These are phyloP conservation scores for Echites panduratus DNA, from an alignment of 257 asterid species.

Conservation along the genomic window DNA sequence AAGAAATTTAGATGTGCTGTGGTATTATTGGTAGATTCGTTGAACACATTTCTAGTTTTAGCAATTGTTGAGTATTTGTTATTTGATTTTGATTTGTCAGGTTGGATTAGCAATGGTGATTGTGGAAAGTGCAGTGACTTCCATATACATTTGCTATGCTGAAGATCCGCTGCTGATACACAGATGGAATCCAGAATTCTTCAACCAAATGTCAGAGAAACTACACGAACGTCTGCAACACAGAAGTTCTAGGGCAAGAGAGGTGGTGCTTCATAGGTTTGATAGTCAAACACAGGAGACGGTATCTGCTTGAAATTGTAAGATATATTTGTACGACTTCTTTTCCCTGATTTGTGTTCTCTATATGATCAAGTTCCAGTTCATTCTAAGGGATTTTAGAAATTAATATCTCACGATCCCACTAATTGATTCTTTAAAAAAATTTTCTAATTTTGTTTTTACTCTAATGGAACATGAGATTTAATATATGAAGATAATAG, in stretches of 20 bases:
- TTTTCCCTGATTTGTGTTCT: background rate
- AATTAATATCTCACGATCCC: background rate
- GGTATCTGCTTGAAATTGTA: conserved; percentile 35
- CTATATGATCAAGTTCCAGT: background rate
- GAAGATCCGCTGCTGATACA: conserved; percentile 79
- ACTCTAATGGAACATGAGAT: too few relatives aligned
- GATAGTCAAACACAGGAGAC: conserved; percentile 51
- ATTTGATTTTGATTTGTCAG: conserved; percentile 47
- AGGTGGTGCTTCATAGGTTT: conserved; percentile 50
- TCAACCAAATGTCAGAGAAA: conserved; percentile 65
- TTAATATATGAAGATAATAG: too few relatives aligned
- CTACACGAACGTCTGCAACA: conserved; percentile 89
- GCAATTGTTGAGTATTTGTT: background rate
- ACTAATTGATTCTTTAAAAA: background rate
- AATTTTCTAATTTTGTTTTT: too few relatives aligned
- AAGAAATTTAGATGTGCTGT: background rate
- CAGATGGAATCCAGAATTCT: conserved; percentile 80
- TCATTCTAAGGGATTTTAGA: background rate
- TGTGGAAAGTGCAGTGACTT: conserved; percentile 95
- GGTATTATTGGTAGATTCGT: background rate
- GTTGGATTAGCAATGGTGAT: conserved; percentile 92
- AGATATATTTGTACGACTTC: too few relatives aligned
- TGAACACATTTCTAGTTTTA: background rate
- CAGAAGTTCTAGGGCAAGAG: conserved; percentile 75
- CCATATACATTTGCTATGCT: conserved; percentile 83